These are phyloP conservation scores for Gossypium schwendimanii DNA, from an alignment of 441 rosid species.

Conservation along the genomic window DNA sequence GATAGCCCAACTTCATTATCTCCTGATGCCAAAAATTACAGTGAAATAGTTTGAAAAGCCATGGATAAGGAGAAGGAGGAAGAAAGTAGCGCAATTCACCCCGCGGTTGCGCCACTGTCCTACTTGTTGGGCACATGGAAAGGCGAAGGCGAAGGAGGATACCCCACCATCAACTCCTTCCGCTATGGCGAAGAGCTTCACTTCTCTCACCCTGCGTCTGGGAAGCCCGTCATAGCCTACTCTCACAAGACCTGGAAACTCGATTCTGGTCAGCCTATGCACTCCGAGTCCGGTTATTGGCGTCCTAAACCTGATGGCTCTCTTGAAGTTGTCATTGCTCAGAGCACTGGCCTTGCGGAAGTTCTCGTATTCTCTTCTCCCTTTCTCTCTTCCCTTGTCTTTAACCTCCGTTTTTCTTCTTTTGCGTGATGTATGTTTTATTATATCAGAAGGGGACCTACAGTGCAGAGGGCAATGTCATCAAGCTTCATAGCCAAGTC, in stretches of 20 bases:
- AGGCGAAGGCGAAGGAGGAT: constrained; percentile 62
- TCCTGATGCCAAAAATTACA: neutral
- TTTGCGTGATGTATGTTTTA: neutral
- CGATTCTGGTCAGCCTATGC: constrained; percentile 65
- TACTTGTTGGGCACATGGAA: constrained; percentile 67
- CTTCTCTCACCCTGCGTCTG: constrained; percentile 47
- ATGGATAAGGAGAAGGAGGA: neutral
- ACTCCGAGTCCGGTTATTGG: constrained; percentile 70
- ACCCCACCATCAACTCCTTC: constrained; percentile 57
- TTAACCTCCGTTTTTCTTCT: neutral
- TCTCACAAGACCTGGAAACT: constrained; percentile 66
- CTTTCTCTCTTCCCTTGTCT: neutral
- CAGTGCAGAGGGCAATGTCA: constrained; percentile 32
- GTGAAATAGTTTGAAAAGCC: neutral
- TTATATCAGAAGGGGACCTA: constrained; percentile 43
- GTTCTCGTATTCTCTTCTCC: constrained; percentile 36
- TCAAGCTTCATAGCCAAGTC: constrained; percentile 53
- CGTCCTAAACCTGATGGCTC: constrained; percentile 64
- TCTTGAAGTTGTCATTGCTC: constrained; percentile 61
- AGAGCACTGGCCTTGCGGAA: constrained; percentile 73
- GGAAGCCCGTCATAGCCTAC: constrained; percentile 62
- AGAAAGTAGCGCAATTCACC: constrained; percentile 27
- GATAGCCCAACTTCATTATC: neutral
- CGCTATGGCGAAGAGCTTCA: constrained; percentile 61
- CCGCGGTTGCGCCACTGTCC: constrained; percentile 44